phyloP scores from a whole-genome alignment of 495 filamentous ascomycete genomes.

The Friedmanniomyces endolithicus region DNA sequence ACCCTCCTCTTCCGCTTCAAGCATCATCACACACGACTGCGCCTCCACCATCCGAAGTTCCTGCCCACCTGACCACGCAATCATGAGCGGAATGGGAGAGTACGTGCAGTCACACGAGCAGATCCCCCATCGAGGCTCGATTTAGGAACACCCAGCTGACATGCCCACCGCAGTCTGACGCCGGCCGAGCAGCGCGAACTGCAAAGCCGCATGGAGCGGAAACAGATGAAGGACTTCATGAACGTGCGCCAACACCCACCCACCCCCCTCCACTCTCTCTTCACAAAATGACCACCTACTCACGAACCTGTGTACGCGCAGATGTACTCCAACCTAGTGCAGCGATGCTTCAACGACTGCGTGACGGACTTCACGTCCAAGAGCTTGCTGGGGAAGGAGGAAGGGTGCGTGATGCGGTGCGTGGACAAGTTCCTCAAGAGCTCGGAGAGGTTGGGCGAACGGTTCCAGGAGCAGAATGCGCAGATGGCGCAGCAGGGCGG shows the following conservation, averaged over 20 bases:
- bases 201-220: constrained; percentile 79
- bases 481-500: constrained; percentile 63
- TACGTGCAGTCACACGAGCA: constrained; percentile 14
- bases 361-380: constrained; percentile 98
- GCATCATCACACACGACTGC: neutral
- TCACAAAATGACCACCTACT: constrained; percentile 5
- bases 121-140: neutral
- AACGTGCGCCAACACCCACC: constrained; percentile 43
- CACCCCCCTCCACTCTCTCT: no score
- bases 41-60: neutral
- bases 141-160: constrained; percentile 1
- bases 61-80: neutral
- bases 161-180: constrained; percentile 44
- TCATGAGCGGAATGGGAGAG: constrained; percentile 15
- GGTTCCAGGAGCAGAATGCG: constrained; percentile 90
- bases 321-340: constrained; percentile 95
- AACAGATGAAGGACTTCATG: constrained; percentile 98
- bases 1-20: neutral
- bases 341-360: constrained; percentile 92
- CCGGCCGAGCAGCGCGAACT: constrained; percentile 81
- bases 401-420: constrained; percentile 81
- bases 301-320: constrained; percentile 28
- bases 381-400: constrained; percentile 71
- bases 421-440: constrained; percentile 90
- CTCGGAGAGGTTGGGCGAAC: constrained; percentile 69